phyloP scores from a whole-genome alignment of 306 rosid species.

The Cucumis sativus region DNA sequence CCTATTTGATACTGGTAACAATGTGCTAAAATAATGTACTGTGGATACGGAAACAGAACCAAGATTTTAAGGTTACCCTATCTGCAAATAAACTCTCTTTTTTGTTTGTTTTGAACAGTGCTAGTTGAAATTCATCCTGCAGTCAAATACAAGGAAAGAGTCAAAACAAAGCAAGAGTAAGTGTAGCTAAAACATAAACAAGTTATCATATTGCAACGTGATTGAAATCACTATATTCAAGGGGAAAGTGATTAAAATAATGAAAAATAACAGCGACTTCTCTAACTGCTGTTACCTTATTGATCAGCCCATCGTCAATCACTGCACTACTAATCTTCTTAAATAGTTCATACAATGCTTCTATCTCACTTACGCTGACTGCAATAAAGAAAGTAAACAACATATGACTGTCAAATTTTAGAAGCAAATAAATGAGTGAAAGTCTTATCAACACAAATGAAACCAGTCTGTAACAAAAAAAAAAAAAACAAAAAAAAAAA shows the following conservation, averaged over 20 bases:
- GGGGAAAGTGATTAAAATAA: not conserved
- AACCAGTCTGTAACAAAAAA: not conserved
- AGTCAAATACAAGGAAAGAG: not conserved
- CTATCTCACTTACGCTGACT: constrained; percentile 84
- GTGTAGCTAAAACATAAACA: not conserved
- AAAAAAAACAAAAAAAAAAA: too few relatives aligned
- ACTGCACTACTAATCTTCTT: constrained; percentile 69
- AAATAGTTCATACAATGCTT: constrained; percentile 69
- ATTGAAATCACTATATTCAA: not conserved
- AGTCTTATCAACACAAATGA: not conserved
- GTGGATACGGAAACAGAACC: not conserved
- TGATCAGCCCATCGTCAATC: constrained; percentile 63
- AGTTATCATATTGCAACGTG: not conserved
- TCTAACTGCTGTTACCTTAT: constrained; percentile 33
- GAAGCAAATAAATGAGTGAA: not conserved
- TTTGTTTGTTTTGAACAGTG: constrained; percentile 62
- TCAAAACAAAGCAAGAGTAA: not conserved
- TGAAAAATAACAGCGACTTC: not conserved
- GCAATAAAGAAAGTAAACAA: constrained; percentile 18
- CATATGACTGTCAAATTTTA: not conserved
- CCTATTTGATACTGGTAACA: not conserved
- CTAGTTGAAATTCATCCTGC: constrained; percentile 76
- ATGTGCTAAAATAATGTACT: not conserved
- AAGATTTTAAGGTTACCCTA: constrained; percentile 28
- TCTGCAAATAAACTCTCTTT: constrained; percentile 81